Base-by-base conservation (phyloP, 108 stramenopile species). In the Aurantiochytrium sp. region DNA sequence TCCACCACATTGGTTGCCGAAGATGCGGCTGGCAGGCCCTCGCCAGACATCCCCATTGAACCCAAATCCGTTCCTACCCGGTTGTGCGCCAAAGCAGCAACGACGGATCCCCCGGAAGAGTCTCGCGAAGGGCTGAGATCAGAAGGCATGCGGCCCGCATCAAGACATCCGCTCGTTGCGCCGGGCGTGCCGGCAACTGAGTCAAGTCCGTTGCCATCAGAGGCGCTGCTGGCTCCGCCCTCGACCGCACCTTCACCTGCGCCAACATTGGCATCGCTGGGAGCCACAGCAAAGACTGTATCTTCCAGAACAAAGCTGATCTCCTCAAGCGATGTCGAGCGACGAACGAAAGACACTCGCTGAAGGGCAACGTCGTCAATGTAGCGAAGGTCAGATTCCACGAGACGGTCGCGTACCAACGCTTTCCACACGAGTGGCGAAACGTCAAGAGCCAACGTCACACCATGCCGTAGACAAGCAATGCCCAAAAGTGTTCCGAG, bases 341-440 rank as follows among this genome's bases (percentile, higher is more conserved):
- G 45, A 6, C 76, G 76, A 12, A 83, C 51, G 51, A 83, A 83
- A 6, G 76, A 53, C 18, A 83, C 76, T 10, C 51, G 49, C n/a
- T 83, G 76, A 43, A 83, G 76, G n/a, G 76, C 76, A 23, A 83
- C 76, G n/a, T 83, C 76, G 51, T 83, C 76, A 53, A 83, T 83
- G 28, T 83, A 83, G 12, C 45, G n/a, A 25, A 83, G 51, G 76
- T 83, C 76, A 25, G 45, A 53, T 16, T 53, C 51, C n/a, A 53
- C 51, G 0, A 83, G 76, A 6, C 51, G 45, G 28, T 83, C 76
- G n/a, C 51, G 45, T 12, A 83, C 76, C 18, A 83, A 45, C 4
- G 51, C 51, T 23, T 83, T 83, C 76, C 76, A 83, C 12, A 83
- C 76, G 18, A 83, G 51, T 12, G 76, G 76, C 19, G 76, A 83